Evolutionary conservation across 768 basidiomycete species (phyloP), one percentile per base, ranked within the genome.

Genomic region (Boletus huronensis): DNA sequence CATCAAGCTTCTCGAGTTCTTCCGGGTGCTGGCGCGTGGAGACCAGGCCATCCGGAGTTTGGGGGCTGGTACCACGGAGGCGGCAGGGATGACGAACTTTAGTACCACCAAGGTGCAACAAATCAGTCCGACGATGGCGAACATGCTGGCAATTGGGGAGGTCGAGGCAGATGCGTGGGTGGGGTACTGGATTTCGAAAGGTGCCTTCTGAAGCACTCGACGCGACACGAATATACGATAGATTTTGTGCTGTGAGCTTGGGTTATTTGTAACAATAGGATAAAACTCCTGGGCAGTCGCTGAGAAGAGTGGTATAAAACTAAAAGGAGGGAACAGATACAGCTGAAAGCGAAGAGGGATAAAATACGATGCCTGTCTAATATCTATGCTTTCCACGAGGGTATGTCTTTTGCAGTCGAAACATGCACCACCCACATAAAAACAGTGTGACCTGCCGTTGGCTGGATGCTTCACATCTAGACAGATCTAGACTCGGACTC

Each of bases 1-100:
- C 1, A 64, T 72, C 48, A 72, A 75, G 50, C 41, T 74, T 1
- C 59, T 74, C 19, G 67, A 67, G 39, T 74, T 70, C 52, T 70
- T 71, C 62, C 71, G 68, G 7, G 32, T 17, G 19, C 51, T 70
- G 50, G 50, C 63, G 6, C 42, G 35, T 0, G 63, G 58, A 8
- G 67, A 73, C 40, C 23, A 54, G 8, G 54, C 52, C 0, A 28
- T 42, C 5, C 55, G 57, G 17, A 14, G 10, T 0, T 2, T 5
- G 0, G 51, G 39, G 1, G 6, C 26, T 0, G 29, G 7, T n/a
- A 3, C 23, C 4, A 51, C 52, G 7, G 67, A 69, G 41, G 58
- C 56, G 3, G 67, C 43, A 0, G 67, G 67, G 13, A 54, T 64
- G 55, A 43, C 63, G 1, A 62, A 49, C 45, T 60, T 68, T 29